These are phyloP conservation scores for Coleophoma eucalyptorum DNA, from an alignment of 2,329 filamentous ascomycete genomes.

Conservation along the genomic window DNA sequence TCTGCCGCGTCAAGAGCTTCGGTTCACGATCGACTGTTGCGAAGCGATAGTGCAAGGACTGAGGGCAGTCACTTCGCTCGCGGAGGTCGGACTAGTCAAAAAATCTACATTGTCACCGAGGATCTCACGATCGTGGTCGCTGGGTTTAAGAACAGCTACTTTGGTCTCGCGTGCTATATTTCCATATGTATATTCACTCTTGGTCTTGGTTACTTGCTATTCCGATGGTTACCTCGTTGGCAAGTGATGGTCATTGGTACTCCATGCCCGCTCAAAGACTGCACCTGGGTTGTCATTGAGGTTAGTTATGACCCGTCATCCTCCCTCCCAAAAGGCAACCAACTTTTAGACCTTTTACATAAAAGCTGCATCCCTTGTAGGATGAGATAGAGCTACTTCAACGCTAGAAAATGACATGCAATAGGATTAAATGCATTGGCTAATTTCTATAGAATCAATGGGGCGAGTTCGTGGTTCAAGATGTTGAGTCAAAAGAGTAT, in stretches of 20 bases:
- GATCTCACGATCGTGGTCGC: constrained; percentile 92
- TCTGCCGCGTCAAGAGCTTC: constrained; percentile 56
- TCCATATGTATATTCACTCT: constrained; percentile 67
- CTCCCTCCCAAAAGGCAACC: too few species aligned
- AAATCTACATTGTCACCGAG: constrained; percentile 89
- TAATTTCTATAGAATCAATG: constrained; percentile 70
- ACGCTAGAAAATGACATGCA: too few species aligned
- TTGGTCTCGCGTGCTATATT: constrained; percentile 68
- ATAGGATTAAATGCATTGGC: too few species aligned
- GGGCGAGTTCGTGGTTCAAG: constrained; percentile 82
- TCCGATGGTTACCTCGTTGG: constrained; percentile 90
- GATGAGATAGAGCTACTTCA: background rate
- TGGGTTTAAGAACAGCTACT: constrained; percentile 75
- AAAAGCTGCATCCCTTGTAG: too few species aligned
- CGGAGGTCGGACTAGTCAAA: constrained; percentile 72
- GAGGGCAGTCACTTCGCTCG: constrained; percentile 57
- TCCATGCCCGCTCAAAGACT: constrained; percentile 64
- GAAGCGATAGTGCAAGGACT: constrained; percentile 67
- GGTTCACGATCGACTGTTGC: constrained; percentile 61
- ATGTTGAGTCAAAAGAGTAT: constrained; percentile 53
- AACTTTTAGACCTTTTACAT: too few species aligned
- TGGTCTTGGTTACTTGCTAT: constrained; percentile 77
- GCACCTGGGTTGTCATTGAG: constrained; percentile 90
- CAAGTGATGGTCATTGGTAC: constrained; percentile 72
- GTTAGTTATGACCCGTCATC: constrained; percentile 34